phyloP scores from a whole-genome alignment of 2,329 filamentous ascomycete genomes.

The Hymenoscyphus scutula region DNA sequence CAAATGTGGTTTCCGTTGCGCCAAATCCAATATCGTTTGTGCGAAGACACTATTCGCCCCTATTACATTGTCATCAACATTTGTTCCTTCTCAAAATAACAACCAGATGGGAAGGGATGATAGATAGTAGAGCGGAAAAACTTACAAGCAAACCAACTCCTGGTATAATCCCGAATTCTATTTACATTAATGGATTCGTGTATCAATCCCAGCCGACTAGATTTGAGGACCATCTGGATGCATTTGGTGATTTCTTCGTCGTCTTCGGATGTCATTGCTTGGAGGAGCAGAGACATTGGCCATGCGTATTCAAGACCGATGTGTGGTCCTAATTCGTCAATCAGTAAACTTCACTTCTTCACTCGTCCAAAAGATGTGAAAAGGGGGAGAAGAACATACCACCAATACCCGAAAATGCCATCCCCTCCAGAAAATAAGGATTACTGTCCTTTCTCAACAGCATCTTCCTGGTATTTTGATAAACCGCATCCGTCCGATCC shows the following conservation, averaged over 20 bases:
- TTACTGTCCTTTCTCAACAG: constrained; percentile 49
- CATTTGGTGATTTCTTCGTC: constrained; percentile 78
- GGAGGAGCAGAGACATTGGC: constrained; percentile 93
- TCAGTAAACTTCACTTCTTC: background rate
- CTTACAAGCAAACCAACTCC: constrained; percentile 85
- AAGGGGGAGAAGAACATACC: constrained; percentile 49
- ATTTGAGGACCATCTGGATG: constrained; percentile 70
- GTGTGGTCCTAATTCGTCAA: constrained; percentile 48
- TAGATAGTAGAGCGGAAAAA: constrained; percentile 12
- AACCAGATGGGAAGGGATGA: too few relatives aligned
- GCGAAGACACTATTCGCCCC: constrained; percentile 96
- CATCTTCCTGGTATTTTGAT: constrained; percentile 85
- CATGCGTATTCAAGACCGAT: constrained; percentile 89
- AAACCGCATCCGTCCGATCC: constrained; percentile 61
- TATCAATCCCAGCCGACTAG: constrained; percentile 74
- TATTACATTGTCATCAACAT: background rate
- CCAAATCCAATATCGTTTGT: constrained; percentile 85
- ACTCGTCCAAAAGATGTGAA: background rate
- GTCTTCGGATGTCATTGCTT: constrained; percentile 83
- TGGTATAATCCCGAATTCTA: constrained; percentile 65
- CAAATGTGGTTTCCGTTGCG: constrained; percentile 82
- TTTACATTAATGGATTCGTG: constrained; percentile 93
- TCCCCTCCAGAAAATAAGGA: constrained; percentile 81
- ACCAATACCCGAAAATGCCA: constrained; percentile 81
- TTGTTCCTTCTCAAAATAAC: too few relatives aligned